Conservation (phyloP, 164 flowering plant genomes). For the Liquidambar formosana region DNA sequence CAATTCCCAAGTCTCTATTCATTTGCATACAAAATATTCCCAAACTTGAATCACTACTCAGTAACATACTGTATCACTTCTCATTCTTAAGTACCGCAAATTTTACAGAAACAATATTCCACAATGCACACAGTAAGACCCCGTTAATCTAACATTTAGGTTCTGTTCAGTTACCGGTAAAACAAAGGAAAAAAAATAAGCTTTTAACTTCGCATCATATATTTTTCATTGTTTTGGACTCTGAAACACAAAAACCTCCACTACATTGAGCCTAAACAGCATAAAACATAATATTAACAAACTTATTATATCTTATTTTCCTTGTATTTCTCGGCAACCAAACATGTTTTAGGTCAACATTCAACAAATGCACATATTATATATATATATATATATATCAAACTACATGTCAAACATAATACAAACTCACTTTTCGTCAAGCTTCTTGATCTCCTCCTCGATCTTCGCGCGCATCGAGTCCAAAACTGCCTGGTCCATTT, state of each 20-base stretch:
- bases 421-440: constrained; percentile 82
- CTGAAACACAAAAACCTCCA: not conserved
- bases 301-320: not conserved
- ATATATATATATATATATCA: not conserved
- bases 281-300: not conserved
- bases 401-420: too few relatives aligned
- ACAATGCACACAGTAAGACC: not conserved
- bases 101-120: not conserved
- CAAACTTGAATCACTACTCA: not conserved
- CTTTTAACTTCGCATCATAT: too few relatives aligned
- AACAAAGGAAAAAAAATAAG: too few relatives aligned
- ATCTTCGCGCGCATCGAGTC: constrained; percentile 73
- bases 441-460: constrained; percentile 80
- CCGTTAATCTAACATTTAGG: not conserved
- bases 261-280: not conserved
- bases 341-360: not conserved
- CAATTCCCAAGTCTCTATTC: not conserved
- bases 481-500: constrained; percentile 62
- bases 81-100: not conserved
- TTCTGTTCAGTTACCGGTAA: not conserved
- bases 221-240: too few relatives aligned
- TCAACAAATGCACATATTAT: too few relatives aligned
- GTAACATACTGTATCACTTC: too few relatives aligned
- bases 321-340: not conserved
- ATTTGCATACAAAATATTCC: constrained; percentile 2